Percentiles rank a stretch among this genome's conserved stretches.
phyloP scores from a whole-genome alignment of 192 early-diverging fungal genomes.

The Blastocladiella britannica region DNA sequence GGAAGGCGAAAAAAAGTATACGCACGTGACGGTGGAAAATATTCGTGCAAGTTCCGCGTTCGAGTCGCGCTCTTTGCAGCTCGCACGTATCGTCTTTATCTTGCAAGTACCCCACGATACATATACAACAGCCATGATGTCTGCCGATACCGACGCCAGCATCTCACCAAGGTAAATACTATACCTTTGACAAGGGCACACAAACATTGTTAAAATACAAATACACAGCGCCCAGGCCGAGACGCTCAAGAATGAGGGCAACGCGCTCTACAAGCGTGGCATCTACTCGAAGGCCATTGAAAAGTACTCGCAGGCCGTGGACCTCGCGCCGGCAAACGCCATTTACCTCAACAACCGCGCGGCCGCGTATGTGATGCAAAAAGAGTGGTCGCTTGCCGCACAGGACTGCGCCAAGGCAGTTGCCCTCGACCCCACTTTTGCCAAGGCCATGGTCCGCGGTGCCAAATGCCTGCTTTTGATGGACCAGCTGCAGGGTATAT shows the following conservation, averaged over 20 bases:
- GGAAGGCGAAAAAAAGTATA: too few relatives aligned
- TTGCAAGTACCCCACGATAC: too few relatives aligned
- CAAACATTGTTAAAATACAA: too few relatives aligned
- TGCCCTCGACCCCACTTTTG: conserved; percentile 29
- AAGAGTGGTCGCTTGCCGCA: conserved; percentile 32
- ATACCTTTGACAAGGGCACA: too few relatives aligned
- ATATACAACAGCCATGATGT: too few relatives aligned
- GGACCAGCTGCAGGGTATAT: too few relatives aligned
- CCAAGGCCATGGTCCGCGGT: conserved; percentile 44
- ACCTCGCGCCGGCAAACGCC: conserved; percentile 29
- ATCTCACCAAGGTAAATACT: too few relatives aligned
- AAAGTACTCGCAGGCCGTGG: conserved; percentile 49
- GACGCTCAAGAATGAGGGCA: conserved; percentile 44
- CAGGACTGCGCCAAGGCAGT: conserved; percentile 39
- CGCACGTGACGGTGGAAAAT: too few relatives aligned
- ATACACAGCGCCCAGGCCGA: conserved; percentile 27
- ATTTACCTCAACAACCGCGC: conserved; percentile 60
- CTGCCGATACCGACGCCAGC: too few relatives aligned
- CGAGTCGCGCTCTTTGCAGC: too few relatives aligned
- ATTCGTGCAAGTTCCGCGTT: too few relatives aligned
- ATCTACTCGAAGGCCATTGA: conserved; percentile 43
- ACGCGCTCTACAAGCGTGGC: conserved; percentile 44
- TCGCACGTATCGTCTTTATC: too few relatives aligned
- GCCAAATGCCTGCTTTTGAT: conserved; percentile 60
- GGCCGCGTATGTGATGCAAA: conserved; percentile 51